Evolutionary conservation across 1,139 yeast genomes (phyloP).

Genomic region (Casaregolazyma lundiana): DNA sequence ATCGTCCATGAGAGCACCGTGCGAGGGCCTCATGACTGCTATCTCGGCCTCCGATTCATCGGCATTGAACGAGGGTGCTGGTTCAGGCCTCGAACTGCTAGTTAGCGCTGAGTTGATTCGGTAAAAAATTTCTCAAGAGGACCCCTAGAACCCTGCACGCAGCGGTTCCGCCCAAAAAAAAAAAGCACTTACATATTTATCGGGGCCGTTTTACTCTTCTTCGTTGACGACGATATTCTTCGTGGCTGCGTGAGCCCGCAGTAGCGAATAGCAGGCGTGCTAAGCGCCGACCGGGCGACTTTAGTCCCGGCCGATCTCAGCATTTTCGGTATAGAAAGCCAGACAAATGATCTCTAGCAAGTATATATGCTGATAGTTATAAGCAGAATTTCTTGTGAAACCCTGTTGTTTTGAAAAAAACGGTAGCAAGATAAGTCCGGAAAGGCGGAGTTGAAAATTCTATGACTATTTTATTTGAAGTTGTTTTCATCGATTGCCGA

Average conservation of each 20-base stretch:
- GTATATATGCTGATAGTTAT: background rate
- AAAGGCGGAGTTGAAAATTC: background rate
- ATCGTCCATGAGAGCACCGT: constrained; percentile 25
- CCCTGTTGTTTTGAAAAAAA: too few species aligned
- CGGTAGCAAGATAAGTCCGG: too few species aligned
- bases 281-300: constrained; percentile 6
- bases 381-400: too few species aligned
- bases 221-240: background rate
- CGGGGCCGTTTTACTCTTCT: constrained; percentile 9
- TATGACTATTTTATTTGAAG: background rate
- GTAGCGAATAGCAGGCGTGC: constrained; percentile 1
- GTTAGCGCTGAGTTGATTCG: too few species aligned
- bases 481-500: background rate
- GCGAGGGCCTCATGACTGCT: constrained; percentile 13
- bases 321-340: background rate
- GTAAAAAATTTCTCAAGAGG: constrained; percentile 5
- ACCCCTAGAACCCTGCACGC: background rate
- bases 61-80: constrained; percentile 48
- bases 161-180: too few species aligned
- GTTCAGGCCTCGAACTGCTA: constrained; percentile 38
- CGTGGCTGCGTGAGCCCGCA: background rate
- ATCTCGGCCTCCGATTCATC: constrained; percentile 18
- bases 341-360: background rate
- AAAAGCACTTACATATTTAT: constrained; percentile 7
- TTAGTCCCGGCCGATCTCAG: constrained; percentile 8